Evolutionary conservation across 148 eudicot genomes (phyloP), one percentile per base, ranked within the genome.

Genomic region (Rhododendron molle): DNA sequence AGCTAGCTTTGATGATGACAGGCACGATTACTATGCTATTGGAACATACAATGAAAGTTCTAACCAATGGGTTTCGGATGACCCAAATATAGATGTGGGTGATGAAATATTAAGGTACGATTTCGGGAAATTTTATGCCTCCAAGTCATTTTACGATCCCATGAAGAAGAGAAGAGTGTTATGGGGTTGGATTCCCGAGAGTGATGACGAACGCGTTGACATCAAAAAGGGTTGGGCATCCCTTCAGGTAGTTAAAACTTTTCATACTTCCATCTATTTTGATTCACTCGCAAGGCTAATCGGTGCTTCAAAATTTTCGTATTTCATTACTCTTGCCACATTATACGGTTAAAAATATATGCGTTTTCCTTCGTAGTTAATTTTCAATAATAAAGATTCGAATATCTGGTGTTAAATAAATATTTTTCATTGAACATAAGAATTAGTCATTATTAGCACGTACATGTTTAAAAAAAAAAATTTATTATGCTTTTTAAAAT

Each of bases 101-200:
- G 84, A 89, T 16, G 98, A 96, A 40, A 40, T 40, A 40, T 50
- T 94, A 30, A 91, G 96, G 74, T 93, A 89, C 60, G 98, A 95
- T 88, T 95, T 93, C 84, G 98, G 98, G 1, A 90, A 82, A 38
- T 95, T 86, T 16, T 95, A 95, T 47, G 98, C 98, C 0, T 93
- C 97, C 16, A 94, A 95, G 92, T 90, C 98, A 16, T 95, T 95
- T 88, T 95, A 90, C 50, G 98, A 94, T 69, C 86, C 86, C 23
- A 82, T 83, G 30, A 94, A 92, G 87, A 86, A 88, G 89, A 92
- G 98, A 80, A 89, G 98, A 77, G 85, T 95, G 32, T 58, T 93
- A 85, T 93, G 95, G 97, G 98, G 97, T 60, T 95, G 97, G 97
- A 86, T 94, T 81, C 85, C 90, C 3, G 97, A 94, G 85, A 84